Evolutionary conservation across 345 rosid genomes (phyloP), one percentile per base, ranked within the genome.

Genomic region (Eucalyptus viminalis): DNA sequence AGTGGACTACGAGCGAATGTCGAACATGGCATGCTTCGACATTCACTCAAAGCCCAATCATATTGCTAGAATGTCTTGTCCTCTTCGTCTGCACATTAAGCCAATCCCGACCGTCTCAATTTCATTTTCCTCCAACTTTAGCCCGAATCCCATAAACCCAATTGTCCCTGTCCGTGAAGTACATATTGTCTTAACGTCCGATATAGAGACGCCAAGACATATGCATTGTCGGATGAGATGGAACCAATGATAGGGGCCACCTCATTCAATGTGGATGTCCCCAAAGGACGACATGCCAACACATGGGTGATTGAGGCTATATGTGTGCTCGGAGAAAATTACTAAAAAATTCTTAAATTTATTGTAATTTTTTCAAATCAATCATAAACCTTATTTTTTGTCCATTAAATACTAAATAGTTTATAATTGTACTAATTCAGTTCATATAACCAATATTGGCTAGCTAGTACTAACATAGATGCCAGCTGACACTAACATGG

Each of bases 401-500:
- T 53, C 10, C 11, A 53, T 53, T 53, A 5, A 53, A 2, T 53
- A 53, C 25, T 21, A 19, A 53, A 53, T 1, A 53, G 21, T 53
- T 8, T 53, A 21, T 53, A 21, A 53, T 53, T 51, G 0, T 53
- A 8, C 1, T 53, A 53, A 53, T 53, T 53, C 4, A 3, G 0
- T 53, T 9, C 0, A 53, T 53, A 22, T 53, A 19, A 19, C 4
- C 2, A 19, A 17, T 53, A 17, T 53, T 51, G 4, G 56, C 2
- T 16, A 3, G 4, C 21, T 1, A 51, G 0, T 16, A 3, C 0
- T 17, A 53, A 53, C 9, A 53, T 17, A 16, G 21, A 51, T 1
- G 4, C 1, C 1, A 0, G 3, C 2, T 1, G 1, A 51, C 9
- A 53, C 9, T 53, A 19, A 19, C 4, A 53, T 53, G 24, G 5